These are phyloP conservation scores for Cynanchum wilfordii DNA, from an alignment of 257 asterid genomes.

Conservation along the genomic window DNA sequence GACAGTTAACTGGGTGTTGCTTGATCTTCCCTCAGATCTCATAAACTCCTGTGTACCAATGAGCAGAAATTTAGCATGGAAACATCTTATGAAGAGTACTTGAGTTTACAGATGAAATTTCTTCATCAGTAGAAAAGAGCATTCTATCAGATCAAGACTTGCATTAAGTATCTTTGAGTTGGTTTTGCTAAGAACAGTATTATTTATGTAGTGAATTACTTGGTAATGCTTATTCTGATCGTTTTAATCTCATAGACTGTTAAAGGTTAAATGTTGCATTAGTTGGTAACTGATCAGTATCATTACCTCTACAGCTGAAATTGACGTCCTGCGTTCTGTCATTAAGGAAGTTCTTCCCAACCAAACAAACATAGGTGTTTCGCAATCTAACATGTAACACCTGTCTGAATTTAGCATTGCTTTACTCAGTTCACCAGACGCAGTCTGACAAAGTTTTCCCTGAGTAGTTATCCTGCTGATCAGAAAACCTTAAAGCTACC, in stretches of 20 bases:
- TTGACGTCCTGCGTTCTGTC: constrained; percentile 56
- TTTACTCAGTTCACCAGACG: constrained; percentile 43
- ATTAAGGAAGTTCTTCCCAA: constrained; percentile 61
- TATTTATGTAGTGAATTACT: background rate
- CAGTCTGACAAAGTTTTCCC: constrained; percentile 35
- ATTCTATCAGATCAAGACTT: background rate
- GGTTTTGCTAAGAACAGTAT: background rate
- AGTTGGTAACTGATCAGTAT: constrained; percentile 12
- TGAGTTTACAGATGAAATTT: background rate
- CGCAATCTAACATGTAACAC: constrained; percentile 68
- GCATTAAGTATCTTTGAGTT: background rate
- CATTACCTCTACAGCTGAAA: constrained; percentile 56
- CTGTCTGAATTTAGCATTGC: constrained; percentile 53
- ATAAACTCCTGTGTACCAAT: constrained; percentile 22
- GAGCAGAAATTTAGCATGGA: background rate
- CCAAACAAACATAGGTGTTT: constrained; percentile 68
- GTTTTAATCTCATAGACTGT: background rate
- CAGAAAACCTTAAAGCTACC: constrained; percentile 42
- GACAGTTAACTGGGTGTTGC: constrained; percentile 21
- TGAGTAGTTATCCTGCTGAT: constrained; percentile 51
- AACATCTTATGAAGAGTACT: background rate
- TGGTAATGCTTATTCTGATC: background rate
- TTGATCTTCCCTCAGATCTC: constrained; percentile 31
- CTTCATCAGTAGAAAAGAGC: background rate
- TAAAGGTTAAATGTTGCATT: constrained; percentile 8